Base-by-base conservation (phyloP, 768 basidiomycete species). In the Suillus spraguei region DNA sequence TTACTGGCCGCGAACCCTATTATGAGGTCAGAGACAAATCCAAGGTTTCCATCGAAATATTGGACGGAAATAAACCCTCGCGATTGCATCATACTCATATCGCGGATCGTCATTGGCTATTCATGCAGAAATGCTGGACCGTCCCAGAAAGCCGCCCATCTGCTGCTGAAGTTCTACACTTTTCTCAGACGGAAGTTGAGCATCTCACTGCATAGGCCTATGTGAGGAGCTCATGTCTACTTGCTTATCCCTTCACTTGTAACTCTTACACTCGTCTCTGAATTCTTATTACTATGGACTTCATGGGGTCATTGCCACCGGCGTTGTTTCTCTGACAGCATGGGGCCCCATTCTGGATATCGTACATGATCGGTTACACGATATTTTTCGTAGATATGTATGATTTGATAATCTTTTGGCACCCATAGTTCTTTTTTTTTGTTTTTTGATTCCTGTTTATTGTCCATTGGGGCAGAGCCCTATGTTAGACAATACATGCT, bases 101-200 rank as follows among this genome's bases (percentile, higher is more conserved):
- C 17, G 52, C 54, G 0, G 60, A 61, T 7, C 28, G 3, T 39
- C 60, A 55, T 0, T 66, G 60, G 64, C 1, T 22, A 4, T 65
- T 66, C 35, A 61, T 66, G 11, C 32, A 65, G 8, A 22, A 24
- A 32, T 66, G 65, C 16, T 66, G 65, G 65, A 35, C 54, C 16
- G 11, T 32, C 11, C 39, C 56, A 41, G 56, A 28, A 32, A 17
- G 7, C 11, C 56, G 56, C 16, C 56, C 56, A 7, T 41, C 56
- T 32, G 38, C 56, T 17, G 56, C 56, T 17, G 24, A 58, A 41
- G 24, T 41, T 17, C 39, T 58, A 2, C 24, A 32, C 24, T 58
- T 58, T 6, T 17, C 24, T 17, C 39, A 58, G 3, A 28, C 1
- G 1, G 38, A 41, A 41, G 39, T 20, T 3, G 39, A 58, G 3